Evolutionary conservation across 2,329 filamentous ascomycete genomes (phyloP).

Genomic region (Paracorniculantispora psalliotae): DNA sequence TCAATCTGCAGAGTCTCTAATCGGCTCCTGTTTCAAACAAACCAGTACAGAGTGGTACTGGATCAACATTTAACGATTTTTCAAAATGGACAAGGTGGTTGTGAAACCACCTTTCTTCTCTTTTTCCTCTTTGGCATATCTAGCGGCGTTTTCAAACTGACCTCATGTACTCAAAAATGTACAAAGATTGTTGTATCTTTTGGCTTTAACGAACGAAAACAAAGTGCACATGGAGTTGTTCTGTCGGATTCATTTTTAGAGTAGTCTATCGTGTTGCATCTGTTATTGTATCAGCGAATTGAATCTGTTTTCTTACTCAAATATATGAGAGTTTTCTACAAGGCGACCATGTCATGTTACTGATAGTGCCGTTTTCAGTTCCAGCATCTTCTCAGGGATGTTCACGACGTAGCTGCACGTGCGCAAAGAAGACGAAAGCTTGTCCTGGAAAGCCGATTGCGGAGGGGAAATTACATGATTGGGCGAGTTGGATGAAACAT

Average conservation of each 20-base stretch:
- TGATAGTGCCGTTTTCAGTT: no score
- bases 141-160: background rate
- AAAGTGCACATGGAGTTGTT: background rate
- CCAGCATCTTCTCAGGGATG: no score
- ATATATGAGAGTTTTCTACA: background rate
- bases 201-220: background rate
- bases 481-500: background rate
- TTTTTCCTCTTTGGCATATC: background rate
- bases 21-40: no score
- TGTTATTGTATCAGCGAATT: background rate
- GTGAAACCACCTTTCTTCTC: no score
- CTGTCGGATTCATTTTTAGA: background rate
- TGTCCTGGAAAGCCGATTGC: background rate
- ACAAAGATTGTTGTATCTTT: background rate
- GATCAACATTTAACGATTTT: no score
- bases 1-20: constrained; percentile 77
- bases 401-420: background rate
- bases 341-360: no score
- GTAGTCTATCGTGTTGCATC: background rate
- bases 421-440: background rate
- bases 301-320: background rate
- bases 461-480: background rate
- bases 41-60: no score
- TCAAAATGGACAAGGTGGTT: no score
- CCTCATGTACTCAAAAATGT: background rate